A percentile compares a stretch with the other conserved stretches of the same genome.
These are phyloP conservation scores for Solanum chacoense DNA, from an alignment of 305 asterid species.

Conservation along the genomic window DNA sequence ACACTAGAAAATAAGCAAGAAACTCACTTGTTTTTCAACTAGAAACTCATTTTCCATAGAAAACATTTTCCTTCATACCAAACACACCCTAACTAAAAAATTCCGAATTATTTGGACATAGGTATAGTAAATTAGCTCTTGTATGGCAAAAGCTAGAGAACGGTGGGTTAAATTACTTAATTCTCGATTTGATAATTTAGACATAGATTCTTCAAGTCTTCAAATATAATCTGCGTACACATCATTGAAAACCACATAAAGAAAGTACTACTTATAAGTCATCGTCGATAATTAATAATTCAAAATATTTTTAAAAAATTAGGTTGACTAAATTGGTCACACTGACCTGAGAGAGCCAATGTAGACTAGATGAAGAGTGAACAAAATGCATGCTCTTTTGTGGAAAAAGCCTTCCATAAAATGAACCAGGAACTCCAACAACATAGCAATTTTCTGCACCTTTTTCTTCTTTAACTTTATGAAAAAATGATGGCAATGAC, in stretches of 20 bases:
- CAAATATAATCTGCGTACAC: background rate
- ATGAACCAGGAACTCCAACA: conserved; percentile 42
- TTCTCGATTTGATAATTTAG: background rate
- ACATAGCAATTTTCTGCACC: conserved; percentile 31
- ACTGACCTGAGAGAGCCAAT: conserved; percentile 63
- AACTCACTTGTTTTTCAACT: background rate
- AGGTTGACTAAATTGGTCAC: background rate
- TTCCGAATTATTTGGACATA: background rate
- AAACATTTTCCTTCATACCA: background rate
- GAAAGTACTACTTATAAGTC: background rate
- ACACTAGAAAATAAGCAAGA: background rate
- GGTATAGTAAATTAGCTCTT: background rate
- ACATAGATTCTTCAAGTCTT: background rate
- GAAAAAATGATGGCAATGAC: conserved; percentile 37
- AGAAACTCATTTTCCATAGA: background rate
- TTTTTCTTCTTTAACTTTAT: conserved; percentile 11
- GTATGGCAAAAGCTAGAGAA: background rate
- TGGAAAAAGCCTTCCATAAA: conserved; percentile 54
- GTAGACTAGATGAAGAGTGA: conserved; percentile 62
- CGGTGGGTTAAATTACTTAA: background rate
- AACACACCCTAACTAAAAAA: background rate
- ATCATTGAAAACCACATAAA: background rate
- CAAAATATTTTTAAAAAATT: background rate
- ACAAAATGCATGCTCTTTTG: conserved; percentile 33
- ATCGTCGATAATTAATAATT: background rate